Evolutionary conservation across 2,329 filamentous ascomycete genomes (phyloP).

Genomic region (Diaporthe sp.): DNA sequence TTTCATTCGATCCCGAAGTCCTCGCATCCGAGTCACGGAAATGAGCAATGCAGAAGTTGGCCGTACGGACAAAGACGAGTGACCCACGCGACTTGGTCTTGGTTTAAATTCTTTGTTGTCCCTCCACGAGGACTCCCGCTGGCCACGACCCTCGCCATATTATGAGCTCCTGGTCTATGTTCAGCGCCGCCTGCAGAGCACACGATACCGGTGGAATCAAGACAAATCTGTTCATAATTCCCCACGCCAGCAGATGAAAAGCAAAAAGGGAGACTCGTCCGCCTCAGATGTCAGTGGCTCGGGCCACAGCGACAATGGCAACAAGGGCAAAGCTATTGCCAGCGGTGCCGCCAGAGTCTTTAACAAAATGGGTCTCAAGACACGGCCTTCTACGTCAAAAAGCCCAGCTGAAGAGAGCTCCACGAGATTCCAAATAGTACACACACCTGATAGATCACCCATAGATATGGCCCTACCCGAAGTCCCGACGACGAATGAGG

Average conservation of each 20-base stretch:
- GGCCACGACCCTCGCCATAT: not conserved
- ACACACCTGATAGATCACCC: slow-evolving; percentile 27
- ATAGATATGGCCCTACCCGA: not conserved
- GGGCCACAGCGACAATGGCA: slow-evolving; percentile 1
- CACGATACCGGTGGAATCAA: not conserved
- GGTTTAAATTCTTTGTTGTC: slow-evolving; percentile 21
- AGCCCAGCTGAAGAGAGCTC: not conserved
- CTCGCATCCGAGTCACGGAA: not conserved
- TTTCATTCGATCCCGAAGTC: not conserved
- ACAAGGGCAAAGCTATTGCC: not conserved
- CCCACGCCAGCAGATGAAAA: slow-evolving; percentile 22
- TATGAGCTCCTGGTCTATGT: not conserved
- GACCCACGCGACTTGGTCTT: slow-evolving; percentile 22
- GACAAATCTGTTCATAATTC: not conserved
- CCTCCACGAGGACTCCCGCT: not conserved
- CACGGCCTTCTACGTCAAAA: slow-evolving; percentile 6
- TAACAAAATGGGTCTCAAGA: slow-evolving; percentile 19
- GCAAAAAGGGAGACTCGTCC: not conserved
- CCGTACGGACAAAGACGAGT: slow-evolving; percentile 21
- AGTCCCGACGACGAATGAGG: slow-evolving; percentile 26
- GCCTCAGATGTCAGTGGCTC: slow-evolving; percentile 7
- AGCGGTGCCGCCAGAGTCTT: slow-evolving; percentile 24
- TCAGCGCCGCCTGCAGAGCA: not conserved
- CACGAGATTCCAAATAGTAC: slow-evolving; percentile 25
- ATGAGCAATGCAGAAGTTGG: not conserved